A percentile compares a stretch with the other conserved stretches of the same genome.
Conservation (phyloP, 768 basidiomycete genomes). For the Favolaschia claudopus region DNA sequence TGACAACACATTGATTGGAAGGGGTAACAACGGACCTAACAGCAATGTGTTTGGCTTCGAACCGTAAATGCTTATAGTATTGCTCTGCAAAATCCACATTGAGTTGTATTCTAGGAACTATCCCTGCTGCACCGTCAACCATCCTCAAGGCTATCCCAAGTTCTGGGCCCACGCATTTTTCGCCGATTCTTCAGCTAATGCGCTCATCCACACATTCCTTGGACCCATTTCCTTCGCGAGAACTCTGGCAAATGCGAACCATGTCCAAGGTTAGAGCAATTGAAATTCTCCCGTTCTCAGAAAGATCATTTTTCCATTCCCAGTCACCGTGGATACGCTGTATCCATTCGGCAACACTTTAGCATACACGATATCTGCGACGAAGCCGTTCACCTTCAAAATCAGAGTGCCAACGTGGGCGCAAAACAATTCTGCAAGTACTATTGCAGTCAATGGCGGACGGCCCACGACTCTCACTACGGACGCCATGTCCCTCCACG, state of each 20-base stretch:
- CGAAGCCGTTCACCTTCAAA: slow-evolving; percentile 43
- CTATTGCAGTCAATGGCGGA: slow-evolving; percentile 40
- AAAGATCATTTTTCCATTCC: neutral
- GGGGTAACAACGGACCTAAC: slow-evolving; percentile 47
- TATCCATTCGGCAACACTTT: slow-evolving; percentile 50
- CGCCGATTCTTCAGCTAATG: slow-evolving; percentile 35
- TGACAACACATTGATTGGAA: no score
- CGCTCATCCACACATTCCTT: slow-evolving; percentile 46
- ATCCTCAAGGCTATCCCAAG: slow-evolving; percentile 49
- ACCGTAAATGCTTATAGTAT: slow-evolving; percentile 36
- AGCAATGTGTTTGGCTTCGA: slow-evolving; percentile 53
- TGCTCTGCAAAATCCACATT: neutral
- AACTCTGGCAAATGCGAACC: slow-evolving; percentile 39
- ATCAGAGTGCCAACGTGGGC: slow-evolving; percentile 50
- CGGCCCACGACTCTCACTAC: slow-evolving; percentile 31
- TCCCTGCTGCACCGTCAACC: slow-evolving; percentile 53
- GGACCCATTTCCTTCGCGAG: slow-evolving; percentile 48
- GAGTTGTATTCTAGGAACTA: slow-evolving; percentile 40
- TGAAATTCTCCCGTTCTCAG: neutral
- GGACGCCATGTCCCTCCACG: slow-evolving; percentile 41
- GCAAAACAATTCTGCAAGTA: slow-evolving; percentile 39
- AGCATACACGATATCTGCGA: slow-evolving; percentile 43
- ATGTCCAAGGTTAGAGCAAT: slow-evolving; percentile 43
- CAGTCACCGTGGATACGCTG: slow-evolving; percentile 45
- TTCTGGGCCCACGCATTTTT: slow-evolving; percentile 53